Base-by-base conservation (phyloP, 495 filamentous ascomycete species). In the Aspergillus haitiensis region DNA sequence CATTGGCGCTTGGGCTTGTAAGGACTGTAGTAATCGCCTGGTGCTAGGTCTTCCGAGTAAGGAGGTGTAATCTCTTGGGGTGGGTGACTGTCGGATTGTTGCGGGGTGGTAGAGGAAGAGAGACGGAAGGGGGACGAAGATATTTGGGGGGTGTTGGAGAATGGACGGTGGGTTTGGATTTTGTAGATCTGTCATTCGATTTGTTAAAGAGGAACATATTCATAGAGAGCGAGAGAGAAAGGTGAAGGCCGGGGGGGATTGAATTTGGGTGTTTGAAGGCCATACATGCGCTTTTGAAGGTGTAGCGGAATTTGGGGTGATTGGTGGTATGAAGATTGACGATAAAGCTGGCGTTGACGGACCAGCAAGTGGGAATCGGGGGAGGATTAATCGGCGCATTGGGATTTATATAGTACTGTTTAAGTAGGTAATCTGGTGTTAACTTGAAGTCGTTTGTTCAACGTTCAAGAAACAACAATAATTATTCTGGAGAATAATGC, bases 1-100 rank as follows among this genome's bases (percentile, higher is more conserved):
- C 95, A 99, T 71, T 84, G 73, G 59, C 87, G 88, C 71, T 92
- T 91, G n/a, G 90, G 88, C 70, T 84, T 86, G 81, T 88, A 92
- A 1, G 77, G 83, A 63, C 82, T 86, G 61, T 77, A 75, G 52
- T 70, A 67, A 35, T 57, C 68, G 27, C 68, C 66, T 55, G 55
- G 35, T 13, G 65, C 45, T 47, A 47, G 21, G 21, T 27, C 21
- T 39, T 39, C 47, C 39, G 47, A 49, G n/a, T 18, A 21, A 9
- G 44, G 39, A 34, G 42, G 45, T 35, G 34, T 27, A 27, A 27
- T 27, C 21, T 42, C 48, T 58, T n/a, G 37, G 51, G 52, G 40
- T 52, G 11, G 48, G 35, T 48, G 13, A 50, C 33, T 35, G 15
- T 47, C 57, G 48, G 76, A 72, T 66, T 15, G 61, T 65, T 39